A percentile compares a stretch with the other conserved stretches of the same genome.
These are phyloP conservation scores for Sporothrix luriei DNA, from an alignment of 2,329 filamentous ascomycete species.

Conservation along the genomic window DNA sequence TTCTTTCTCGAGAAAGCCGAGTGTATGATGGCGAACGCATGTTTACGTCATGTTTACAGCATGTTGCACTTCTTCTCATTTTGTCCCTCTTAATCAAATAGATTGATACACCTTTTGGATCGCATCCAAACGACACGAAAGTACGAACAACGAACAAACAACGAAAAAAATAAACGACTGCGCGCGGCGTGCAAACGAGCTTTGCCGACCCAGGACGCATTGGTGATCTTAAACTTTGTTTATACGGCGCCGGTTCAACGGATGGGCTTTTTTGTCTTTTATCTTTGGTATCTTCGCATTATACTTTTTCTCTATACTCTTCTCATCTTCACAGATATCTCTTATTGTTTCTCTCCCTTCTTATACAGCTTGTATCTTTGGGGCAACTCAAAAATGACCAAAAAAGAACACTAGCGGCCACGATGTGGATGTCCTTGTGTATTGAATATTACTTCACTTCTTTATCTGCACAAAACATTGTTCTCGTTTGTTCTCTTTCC, in stretches of 20 bases:
- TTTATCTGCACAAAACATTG: too few relatives aligned
- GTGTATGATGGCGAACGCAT: neutral
- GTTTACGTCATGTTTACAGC: neutral
- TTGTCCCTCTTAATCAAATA: neutral
- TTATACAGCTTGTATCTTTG: slow-evolving; percentile 31
- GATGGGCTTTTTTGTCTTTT: slow-evolving; percentile 1
- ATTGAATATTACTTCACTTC: too few relatives aligned
- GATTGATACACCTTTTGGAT: slow-evolving; percentile 18
- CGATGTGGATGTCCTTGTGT: too few relatives aligned
- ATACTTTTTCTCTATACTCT: neutral
- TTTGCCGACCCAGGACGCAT: neutral
- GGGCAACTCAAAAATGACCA: slow-evolving; percentile 30
- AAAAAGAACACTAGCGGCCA: slow-evolving; percentile 1
- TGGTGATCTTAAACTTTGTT: slow-evolving; percentile 12
- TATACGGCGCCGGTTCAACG: slow-evolving; percentile 8
- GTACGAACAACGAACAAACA: neutral
- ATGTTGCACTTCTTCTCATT: neutral
- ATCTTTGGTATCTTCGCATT: neutral
- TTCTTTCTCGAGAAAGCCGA: neutral
- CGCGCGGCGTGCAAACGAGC: slow-evolving; percentile 11
- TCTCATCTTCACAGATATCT: neutral
- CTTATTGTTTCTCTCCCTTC: neutral
- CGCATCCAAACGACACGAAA: slow-evolving; percentile 10
- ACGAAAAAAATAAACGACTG: neutral
- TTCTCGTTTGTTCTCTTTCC: too few relatives aligned